These are phyloP conservation scores for Aureobasidium sp. DNA, from an alignment of 2,329 filamentous ascomycete species.

Conservation along the genomic window DNA sequence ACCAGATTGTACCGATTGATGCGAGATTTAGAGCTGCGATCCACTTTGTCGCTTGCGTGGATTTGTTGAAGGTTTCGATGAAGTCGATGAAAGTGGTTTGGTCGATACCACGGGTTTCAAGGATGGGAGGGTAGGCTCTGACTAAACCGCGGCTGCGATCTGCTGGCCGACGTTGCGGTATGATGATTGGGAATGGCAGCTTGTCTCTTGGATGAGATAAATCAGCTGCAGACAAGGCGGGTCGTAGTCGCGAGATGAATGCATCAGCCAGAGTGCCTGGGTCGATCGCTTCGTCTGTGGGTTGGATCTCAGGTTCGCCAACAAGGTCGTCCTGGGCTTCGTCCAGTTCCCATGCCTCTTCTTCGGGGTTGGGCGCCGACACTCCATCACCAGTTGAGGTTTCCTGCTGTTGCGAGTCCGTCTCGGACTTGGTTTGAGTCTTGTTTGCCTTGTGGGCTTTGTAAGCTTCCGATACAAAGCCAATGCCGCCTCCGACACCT, in stretches of 20 bases:
- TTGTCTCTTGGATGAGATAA: neutral
- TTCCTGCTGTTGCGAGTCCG: constrained; percentile 13
- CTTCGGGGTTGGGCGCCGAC: constrained; percentile 13
- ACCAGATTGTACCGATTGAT: constrained; percentile 30
- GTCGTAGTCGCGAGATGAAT: constrained; percentile 13
- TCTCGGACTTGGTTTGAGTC: neutral
- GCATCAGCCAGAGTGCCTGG: constrained; percentile 16
- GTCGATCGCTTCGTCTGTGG: constrained; percentile 15
- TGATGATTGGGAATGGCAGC: constrained; percentile 40
- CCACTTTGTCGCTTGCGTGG: constrained; percentile 30
- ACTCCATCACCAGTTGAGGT: neutral
- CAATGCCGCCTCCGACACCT: constrained; percentile 20
- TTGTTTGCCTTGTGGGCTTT: constrained; percentile 21
- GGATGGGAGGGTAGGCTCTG: constrained; percentile 43
- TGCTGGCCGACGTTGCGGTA: constrained; percentile 45
- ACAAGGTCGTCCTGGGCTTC: constrained; percentile 16
- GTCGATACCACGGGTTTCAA: constrained; percentile 39
- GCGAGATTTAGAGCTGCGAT: constrained; percentile 21
- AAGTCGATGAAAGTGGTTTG: constrained; percentile 43
- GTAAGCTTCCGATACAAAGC: constrained; percentile 22
- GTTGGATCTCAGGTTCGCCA: neutral
- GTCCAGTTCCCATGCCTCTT: constrained; percentile 25
- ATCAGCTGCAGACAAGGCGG: neutral
- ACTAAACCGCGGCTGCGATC: constrained; percentile 43
- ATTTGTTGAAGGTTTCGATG: constrained; percentile 38